Base-by-base conservation (phyloP, 2,329 filamentous ascomycete genomes). In the Furcasterigmium furcatum region DNA sequence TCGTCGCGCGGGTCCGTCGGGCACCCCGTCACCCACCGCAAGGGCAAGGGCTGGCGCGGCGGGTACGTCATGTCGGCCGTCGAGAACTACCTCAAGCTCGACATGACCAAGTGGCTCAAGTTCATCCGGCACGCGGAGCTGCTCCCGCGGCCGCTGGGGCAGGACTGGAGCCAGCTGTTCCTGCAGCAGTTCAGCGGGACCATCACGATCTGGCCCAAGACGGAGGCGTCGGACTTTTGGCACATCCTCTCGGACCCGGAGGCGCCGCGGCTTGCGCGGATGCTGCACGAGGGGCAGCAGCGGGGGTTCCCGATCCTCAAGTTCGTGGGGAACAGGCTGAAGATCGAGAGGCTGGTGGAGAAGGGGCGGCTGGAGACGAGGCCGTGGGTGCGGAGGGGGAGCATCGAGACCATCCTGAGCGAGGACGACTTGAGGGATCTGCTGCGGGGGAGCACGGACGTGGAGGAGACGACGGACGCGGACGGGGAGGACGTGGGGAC, bases 111-210 rank as follows among this genome's bases (percentile, higher is more conserved):
- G 72, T 99, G 94, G 91, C 82, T 99, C 32, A 94, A 94, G 62
- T 92, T 99, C 18, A 79, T 97, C 35, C 85, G 91, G 2, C 91
- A 96, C 61, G 79, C 97, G 0, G 94, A 99, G 65, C 76, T 99
- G 4, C 79, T 99, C 0, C 94, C 94, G 1, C 83, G 94, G 0
- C 91, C 90, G 0, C 67, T 97, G 19, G 92, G 91, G 3, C 92
- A 97, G 65, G 94, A 99, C 63, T 99, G 94, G 94, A 91, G 86
- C 47, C 88, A 96, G 66, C 83, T 99, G 19, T 99, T 92, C 88
- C 78, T 99, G 40, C 94, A 99, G 64, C 83, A 91, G 47, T 99
- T 99, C 65, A 87, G 86, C 52, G 94, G 94, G 22, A 97, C 90
- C 9, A 87, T 97, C 52, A 99, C 94, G 12, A 91, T 99, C 59